Evolutionary conservation across 129 eudicot species (phyloP), one percentile per base, ranked within the genome.

Genomic region (Centaurea solstitialis): DNA sequence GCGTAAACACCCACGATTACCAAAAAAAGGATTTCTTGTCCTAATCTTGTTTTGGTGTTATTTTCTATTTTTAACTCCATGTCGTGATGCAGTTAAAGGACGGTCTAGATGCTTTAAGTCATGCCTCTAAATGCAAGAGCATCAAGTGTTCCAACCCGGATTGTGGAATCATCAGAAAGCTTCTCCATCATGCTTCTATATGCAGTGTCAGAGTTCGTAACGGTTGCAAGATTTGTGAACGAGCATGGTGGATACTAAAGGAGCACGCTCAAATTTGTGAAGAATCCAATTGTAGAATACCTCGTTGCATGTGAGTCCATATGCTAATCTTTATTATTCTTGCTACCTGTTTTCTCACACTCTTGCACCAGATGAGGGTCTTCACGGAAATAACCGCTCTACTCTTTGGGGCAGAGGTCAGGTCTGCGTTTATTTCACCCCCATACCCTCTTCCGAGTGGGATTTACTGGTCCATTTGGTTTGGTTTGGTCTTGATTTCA

Each of bases 281-380:
- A 5, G 88, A 86, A 67, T 26, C 78, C 35, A 38, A 66, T 75
- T 88, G 92, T 73, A 20, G 12, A 61, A 67, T 86, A 20, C 92
- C 92, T 33, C 79, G 84, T 33, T 88, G 92, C 92, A 73, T 59
- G 91, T 87, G 75, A 47, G 88, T 85, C 21, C 8, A 43, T 43
- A 43, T 43, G 53, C 17, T 41, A 41, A 41, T 41, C 13, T 41
- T 41, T 41, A 41, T 41, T 41, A 41, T 41, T 41, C 47, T 41
- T 41, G 47, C 47, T 41, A 41, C 47, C 12, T 41, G 47, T 41
- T 41, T 41, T 3, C 47, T 41, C 47, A 41, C 47, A 41, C 47
- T 41, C 47, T 8, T 41, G 47, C 12, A 41, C 47, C 0, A 8
- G 47, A 9, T 10, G 3, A 10, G 47, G 47, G 47, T 41, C 47